Base-by-base conservation (phyloP, 2,329 filamentous ascomycete genomes). In the Colletotrichum caudatum region DNA sequence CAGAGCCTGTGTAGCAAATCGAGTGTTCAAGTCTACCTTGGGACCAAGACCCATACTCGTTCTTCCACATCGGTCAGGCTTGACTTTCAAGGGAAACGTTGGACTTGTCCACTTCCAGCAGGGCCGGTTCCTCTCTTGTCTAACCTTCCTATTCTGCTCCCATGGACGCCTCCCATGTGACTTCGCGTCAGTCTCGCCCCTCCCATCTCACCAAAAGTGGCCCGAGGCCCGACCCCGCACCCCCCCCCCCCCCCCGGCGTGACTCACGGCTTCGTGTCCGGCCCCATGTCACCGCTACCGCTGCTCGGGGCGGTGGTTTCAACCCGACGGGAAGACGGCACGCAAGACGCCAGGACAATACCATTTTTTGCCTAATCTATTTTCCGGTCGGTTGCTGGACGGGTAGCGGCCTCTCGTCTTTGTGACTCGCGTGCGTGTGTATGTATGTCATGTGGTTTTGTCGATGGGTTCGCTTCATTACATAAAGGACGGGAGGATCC, bases 151-250 rank as follows among this genome's bases (percentile, higher is more conserved):
- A 39, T 8, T n/a, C 33, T 14, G 20, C 44, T 20, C 46, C n/a
- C n/a, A 37, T 37, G 20, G 60, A n/a, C 46, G 16, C 33, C 37
- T 29, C 20, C 64, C 77, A 78, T 78, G 77, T 78, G 77, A 78
- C 77, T 76, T 76, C 75, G 77, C 77, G 77, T 72, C 58, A 77
- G 59, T 76, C 74, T 78, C 77, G 77, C 64, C 46, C 33, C 73
- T 44, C 33, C 20, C 18, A 41, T 48, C 29, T 37, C 44, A 35
- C 44, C 26, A 6, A 41, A 41, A 53, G 53, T 26, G 66, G 26
- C n/a, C 12, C n/a, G n/a, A 16, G 26, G n/a, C 14, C 8, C 26
- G 29, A 59, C 65, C 65, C 65, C 54, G 66, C 65, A 71, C 44
- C 46, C 56, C 59, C 65, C 65, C 65, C 54, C 59, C 65, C 69